phyloP scores from a whole-genome alignment of 257 asterid species.

The Plantago elongata region DNA sequence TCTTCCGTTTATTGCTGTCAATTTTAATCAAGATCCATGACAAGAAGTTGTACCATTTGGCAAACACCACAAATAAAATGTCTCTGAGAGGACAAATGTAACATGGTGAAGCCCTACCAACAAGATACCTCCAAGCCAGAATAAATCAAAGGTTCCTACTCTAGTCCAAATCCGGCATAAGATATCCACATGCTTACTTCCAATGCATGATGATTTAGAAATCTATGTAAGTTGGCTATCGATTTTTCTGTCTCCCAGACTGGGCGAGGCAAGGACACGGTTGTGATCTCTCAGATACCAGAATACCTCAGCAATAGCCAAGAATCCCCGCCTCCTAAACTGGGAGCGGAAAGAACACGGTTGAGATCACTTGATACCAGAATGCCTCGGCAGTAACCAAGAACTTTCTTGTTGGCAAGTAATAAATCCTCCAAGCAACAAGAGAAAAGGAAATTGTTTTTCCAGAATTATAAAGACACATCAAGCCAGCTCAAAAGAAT shows the following conservation, averaged over 20 bases:
- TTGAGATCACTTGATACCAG: not conserved
- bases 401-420: too few species aligned
- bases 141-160: not conserved
- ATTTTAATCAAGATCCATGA: not conserved
- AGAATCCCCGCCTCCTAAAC: too few species aligned
- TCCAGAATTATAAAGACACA: not conserved
- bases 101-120: conserved; percentile 10
- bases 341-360: too few species aligned
- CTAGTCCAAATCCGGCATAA: not conserved
- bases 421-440: not conserved
- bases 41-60: not conserved
- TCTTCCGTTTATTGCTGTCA: too few species aligned
- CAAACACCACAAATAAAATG: conserved; percentile 7
- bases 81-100: not conserved
- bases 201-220: not conserved
- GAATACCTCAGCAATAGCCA: not conserved
- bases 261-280: too few species aligned
- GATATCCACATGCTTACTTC: not conserved
- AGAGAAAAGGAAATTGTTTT: not conserved
- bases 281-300: not conserved
- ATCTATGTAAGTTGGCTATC: too few species aligned
- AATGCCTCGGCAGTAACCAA: not conserved
- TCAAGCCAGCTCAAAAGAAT: conserved; percentile 6
- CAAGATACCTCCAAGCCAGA: not conserved
- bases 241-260: too few species aligned